Base-by-base conservation (phyloP, 768 basidiomycete species). In the Amanita rubescens region DNA sequence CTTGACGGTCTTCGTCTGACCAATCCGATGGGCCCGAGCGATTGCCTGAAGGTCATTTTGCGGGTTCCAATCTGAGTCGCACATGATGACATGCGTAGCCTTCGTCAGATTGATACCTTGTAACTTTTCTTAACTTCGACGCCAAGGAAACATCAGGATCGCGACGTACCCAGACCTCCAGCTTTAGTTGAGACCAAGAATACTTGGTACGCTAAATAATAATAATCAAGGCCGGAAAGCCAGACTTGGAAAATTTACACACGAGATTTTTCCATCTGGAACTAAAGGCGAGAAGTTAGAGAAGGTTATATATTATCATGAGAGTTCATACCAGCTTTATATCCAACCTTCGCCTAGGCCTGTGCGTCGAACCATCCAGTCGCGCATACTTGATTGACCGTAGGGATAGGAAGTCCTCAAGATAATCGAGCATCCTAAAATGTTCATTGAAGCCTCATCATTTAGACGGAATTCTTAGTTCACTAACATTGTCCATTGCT, bases 1-100 rank as follows among this genome's bases (percentile, higher is more conserved):
- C 65, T 85, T 79, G 55, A 89, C 87, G 22, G 70, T 70, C 60
- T 85, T 86, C 49, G 78, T 86, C 64, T 89, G 87, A 5, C 87
- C 87, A 51, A 88, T 86, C 9, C 90, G 79, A 65, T 91, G 90
- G 0, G 90, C 90, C 38, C 90, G 76, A 20, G 90, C 90, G 65
- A 91, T 89, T 0, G 90, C 90, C 67, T 91, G 89, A 5, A 91
- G 69, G 64, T 92, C 90, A 63, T 88, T 90, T 65, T 90, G 79
- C 14, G 81, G 81, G 63, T 82, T 82, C 80, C 81, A 82, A 43
- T 81, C 80, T 0, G 75, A 78, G 64, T 91, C 89, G 58, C 84
- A 86, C 75, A 91, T 85, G 62, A 90, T 82, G 57, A 89, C 87
- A 3, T 81, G 84, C 43, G 87, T 79, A 4, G 90, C 90, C 55